Conservation (phyloP, 805 yeast species). For the Ogataea haglerorum region DNA sequence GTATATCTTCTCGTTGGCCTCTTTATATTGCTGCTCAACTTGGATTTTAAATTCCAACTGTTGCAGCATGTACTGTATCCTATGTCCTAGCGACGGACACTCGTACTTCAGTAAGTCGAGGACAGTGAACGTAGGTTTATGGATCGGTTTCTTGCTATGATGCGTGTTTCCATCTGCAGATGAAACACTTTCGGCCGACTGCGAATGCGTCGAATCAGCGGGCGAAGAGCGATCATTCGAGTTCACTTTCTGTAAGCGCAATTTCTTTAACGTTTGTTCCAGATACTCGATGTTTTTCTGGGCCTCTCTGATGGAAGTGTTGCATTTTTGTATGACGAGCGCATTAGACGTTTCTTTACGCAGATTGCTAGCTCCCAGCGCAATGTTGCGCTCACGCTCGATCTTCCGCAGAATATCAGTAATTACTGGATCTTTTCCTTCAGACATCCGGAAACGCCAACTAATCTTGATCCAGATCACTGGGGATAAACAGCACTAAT, state of each 20-base stretch:
- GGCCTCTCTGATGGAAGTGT: conserved; percentile 85
- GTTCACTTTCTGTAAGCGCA: conserved; percentile 38
- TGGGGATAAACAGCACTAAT: neutral
- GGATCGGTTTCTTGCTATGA: conserved; percentile 15
- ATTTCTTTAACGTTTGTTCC: conserved; percentile 67
- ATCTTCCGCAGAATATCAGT: conserved; percentile 80
- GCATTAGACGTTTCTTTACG: conserved; percentile 75
- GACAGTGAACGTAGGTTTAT: conserved; percentile 53
- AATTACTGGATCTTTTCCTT: conserved; percentile 36
- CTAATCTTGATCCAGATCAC: conserved; percentile 9
- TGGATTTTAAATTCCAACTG: conserved; percentile 90
- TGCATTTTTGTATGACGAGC: conserved; percentile 85
- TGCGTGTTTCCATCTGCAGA: conserved; percentile 9
- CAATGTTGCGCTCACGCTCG: conserved; percentile 82
- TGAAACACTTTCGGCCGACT: conserved; percentile 3
- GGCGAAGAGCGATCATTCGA: conserved; percentile 4
- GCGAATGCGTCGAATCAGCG: conserved; percentile 1
- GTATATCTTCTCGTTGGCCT: conserved; percentile 86
- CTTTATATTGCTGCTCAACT: conserved; percentile 89
- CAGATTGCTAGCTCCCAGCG: conserved; percentile 80
- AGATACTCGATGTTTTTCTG: conserved; percentile 87
- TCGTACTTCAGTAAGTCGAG: conserved; percentile 87
- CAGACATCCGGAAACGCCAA: conserved; percentile 19
- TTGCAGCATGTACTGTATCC: conserved; percentile 93
- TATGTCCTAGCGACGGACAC: conserved; percentile 90